phyloP scores from a whole-genome alignment of 768 basidiomycete species.

The Naganishia friedmannii region DNA sequence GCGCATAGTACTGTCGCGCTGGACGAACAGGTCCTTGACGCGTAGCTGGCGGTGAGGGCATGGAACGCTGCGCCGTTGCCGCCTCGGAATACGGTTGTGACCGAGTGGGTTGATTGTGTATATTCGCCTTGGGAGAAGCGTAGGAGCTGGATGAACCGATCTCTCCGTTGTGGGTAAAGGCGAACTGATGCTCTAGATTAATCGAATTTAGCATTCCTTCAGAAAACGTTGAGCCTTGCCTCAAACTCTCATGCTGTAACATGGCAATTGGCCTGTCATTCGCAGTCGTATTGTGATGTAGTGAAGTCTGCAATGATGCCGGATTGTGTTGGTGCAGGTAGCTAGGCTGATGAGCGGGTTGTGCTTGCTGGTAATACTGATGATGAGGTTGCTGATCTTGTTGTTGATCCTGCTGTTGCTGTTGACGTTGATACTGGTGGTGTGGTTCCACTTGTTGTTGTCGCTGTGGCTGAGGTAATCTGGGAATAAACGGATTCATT shows the following conservation, averaged over 20 bases:
- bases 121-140: neutral
- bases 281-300: neutral
- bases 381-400: slow-evolving; percentile 2
- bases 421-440: neutral
- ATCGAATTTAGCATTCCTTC: slow-evolving; percentile 5
- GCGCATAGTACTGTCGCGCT: slow-evolving; percentile 5
- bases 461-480: slow-evolving; percentile 7
- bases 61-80: neutral
- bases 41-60: slow-evolving; percentile 12
- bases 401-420: neutral
- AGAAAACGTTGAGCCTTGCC: neutral
- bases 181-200: neutral
- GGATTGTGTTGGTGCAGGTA: neutral
- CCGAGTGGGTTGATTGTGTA: neutral
- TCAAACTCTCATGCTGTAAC: neutral
- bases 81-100: neutral
- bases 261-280: neutral
- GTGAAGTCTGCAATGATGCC: neutral
- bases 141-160: neutral
- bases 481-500: neutral
- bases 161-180: neutral
- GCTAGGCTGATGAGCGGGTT: neutral
- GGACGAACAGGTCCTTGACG: slow-evolving; percentile 2
- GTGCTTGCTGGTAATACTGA: slow-evolving; percentile 5
- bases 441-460: neutral